Evolutionary conservation across 2,329 filamentous ascomycete genomes (phyloP), one percentile per base, ranked within the genome.

Genomic region (Trichoderma hamatum): DNA sequence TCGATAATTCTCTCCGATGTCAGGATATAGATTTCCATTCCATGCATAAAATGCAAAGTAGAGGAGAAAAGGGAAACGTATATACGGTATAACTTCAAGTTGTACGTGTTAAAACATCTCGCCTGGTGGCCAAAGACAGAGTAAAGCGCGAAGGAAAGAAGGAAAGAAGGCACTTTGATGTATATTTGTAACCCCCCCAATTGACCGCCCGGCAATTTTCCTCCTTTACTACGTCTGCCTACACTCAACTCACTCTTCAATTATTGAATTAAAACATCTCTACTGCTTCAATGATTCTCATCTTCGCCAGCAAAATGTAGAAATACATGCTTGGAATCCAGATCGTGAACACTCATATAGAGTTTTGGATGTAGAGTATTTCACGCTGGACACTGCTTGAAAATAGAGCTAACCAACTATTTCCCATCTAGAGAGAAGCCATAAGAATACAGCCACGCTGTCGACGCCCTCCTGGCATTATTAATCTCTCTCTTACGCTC

Each of bases 1-100:
- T 24, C 78, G 46, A 14, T 49, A n/a, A 70, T 24, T 46, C n/a
- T 19, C 21, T 51, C 3, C 7, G 30, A 24, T 19, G 43, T 9
- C 16, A 49, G n/a, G n/a, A 49, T 21, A 21, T n/a, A 10, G 39
- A 46, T n/a, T 46, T 46, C n/a, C n/a, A 21, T 19, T 49, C n/a
- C 4, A 21, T 49, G 19, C 46, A 13, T 49, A 5, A 24, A 24
- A 49, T 13, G 43, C n/a, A 3, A 13, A 13, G 13, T 21, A 21
- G 1, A 5, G 2, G n/a, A 10, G 19, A 24, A 14, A 13, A 10
- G 6, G 11, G 16, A 24, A 24, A 6, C 3, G 19, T 19, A 24
- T 49, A 5, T 24, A 49, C 4, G 46, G 13, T 21, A 49, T 24
- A 14, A 4, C n/a, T 49, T 24, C 7, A n/a, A n/a, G n/a, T n/a